Evolutionary conservation across 1,139 yeast genomes (phyloP).

Genomic region (Torulaspora globosa): DNA sequence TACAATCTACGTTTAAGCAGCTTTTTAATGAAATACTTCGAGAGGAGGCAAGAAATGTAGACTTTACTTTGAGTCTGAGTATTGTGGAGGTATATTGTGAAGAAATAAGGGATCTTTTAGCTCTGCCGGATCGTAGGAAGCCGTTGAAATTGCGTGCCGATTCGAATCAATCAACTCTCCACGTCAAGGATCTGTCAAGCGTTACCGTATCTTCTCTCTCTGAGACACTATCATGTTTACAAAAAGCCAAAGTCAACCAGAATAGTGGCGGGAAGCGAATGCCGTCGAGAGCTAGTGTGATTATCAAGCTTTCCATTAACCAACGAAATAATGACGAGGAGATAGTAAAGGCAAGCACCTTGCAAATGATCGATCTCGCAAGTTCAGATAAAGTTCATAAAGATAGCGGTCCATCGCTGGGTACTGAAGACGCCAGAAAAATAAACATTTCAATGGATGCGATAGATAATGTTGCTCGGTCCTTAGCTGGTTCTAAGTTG

Average conservation of each 20-base stretch:
- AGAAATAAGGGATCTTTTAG: constrained; percentile 15
- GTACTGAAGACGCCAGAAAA: constrained; percentile 78
- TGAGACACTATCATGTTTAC: constrained; percentile 52
- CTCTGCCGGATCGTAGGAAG: constrained; percentile 5
- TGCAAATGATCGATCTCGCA: constrained; percentile 80
- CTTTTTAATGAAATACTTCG: constrained; percentile 55
- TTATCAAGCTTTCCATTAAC: constrained; percentile 61
- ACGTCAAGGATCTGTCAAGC: constrained; percentile 15
- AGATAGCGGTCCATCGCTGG: constrained; percentile 73
- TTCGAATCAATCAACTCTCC: constrained; percentile 4
- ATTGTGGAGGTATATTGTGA: constrained; percentile 15
- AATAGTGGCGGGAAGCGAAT: constrained; percentile 44
- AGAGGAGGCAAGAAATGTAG: constrained; percentile 6
- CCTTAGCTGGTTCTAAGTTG: constrained; percentile 61
- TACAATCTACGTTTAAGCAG: constrained; percentile 68
- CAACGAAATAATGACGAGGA: constrained; percentile 50
- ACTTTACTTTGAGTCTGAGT: constrained; percentile 8
- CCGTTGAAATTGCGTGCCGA: constrained; percentile 22
- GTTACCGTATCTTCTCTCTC: constrained; percentile 25
- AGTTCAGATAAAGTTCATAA: constrained; percentile 86
- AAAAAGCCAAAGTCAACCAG: constrained; percentile 49
- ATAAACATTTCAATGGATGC: constrained; percentile 76
- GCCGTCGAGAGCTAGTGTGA: constrained; percentile 79
- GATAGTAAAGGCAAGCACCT: constrained; percentile 24
- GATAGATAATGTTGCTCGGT: constrained; percentile 75